These are phyloP conservation scores for Terfezia boudieri DNA, from an alignment of 495 filamentous ascomycete genomes.

Conservation along the genomic window DNA sequence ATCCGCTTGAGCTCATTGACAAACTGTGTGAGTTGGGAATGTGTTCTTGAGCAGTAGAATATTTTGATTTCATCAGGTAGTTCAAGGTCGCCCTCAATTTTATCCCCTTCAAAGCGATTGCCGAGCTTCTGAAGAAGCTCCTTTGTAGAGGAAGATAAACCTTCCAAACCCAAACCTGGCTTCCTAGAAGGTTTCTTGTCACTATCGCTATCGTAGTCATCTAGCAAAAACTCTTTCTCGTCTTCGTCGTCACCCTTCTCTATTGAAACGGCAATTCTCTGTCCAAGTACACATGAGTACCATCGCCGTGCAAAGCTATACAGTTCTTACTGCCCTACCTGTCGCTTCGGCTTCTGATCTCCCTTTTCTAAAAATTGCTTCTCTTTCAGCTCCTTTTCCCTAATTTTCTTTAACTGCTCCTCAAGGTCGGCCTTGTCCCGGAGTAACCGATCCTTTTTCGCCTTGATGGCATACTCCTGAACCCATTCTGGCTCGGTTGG, in stretches of 20 bases:
- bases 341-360: slow-evolving; percentile 8
- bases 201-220: slow-evolving; percentile 58
- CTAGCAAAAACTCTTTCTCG: slow-evolving; percentile 53
- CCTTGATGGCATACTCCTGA: slow-evolving; percentile 43
- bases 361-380: slow-evolving; percentile 27
- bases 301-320: background rate
- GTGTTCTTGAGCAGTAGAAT: slow-evolving; percentile 84
- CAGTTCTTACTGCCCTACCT: background rate
- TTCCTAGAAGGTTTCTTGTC: slow-evolving; percentile 19
- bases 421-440: slow-evolving; percentile 50
- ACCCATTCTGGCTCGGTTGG: slow-evolving; percentile 79
- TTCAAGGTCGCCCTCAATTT: slow-evolving; percentile 30
- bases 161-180: slow-evolving; percentile 10
- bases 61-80: slow-evolving; percentile 47
- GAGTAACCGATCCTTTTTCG: slow-evolving; percentile 43
- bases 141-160: slow-evolving; percentile 38
- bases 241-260: slow-evolving; percentile 24
- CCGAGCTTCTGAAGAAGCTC: slow-evolving; percentile 39
- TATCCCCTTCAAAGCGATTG: slow-evolving; percentile 19
- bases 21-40: slow-evolving; percentile 87
- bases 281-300: slow-evolving; percentile 11
- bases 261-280: slow-evolving; percentile 17
- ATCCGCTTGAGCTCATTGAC: slow-evolving; percentile 76
- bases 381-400: slow-evolving; percentile 41
- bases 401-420: slow-evolving; percentile 39